phyloP scores from a whole-genome alignment of 2,329 filamentous ascomycete species.

The Cladophialophora psammophila region DNA sequence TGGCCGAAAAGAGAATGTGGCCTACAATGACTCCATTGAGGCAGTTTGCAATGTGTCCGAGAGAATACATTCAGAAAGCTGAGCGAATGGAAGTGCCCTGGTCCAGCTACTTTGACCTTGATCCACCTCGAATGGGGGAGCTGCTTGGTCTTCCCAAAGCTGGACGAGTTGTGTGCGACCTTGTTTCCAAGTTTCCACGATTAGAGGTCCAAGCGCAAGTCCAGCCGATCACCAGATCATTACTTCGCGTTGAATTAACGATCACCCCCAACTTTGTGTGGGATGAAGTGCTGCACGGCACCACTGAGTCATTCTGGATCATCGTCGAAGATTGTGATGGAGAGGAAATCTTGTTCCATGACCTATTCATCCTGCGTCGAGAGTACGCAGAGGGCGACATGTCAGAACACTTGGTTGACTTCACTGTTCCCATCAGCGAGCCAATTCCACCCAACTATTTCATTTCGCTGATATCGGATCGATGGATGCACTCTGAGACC shows the following conservation, averaged over 20 bases:
- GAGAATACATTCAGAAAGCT: conserved; percentile 87
- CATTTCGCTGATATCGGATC: conserved; percentile 89
- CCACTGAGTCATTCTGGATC: conserved; percentile 94
- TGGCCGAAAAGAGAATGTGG: conserved; percentile 99
- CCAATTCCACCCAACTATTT: conserved; percentile 99
- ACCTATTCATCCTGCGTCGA: conserved; percentile 89
- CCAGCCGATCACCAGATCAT: conserved; percentile 91
- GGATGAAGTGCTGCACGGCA: conserved; percentile 88
- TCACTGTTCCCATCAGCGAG: conserved; percentile 94
- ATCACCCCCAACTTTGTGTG: conserved; percentile 95
- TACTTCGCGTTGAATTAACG: conserved; percentile 87
- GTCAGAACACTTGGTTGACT: conserved; percentile 94
- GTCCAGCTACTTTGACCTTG: conserved; percentile 93
- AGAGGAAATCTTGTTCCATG: conserved; percentile 92
- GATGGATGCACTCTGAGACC: conserved; percentile 98
- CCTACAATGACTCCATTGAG: conserved; percentile 95
- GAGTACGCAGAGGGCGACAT: conserved; percentile 85
- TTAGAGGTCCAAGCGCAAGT: conserved; percentile 92
- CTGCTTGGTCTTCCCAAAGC: conserved; percentile 88
- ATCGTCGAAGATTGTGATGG: conserved; percentile 97
- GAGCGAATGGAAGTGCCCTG: conserved; percentile 95
- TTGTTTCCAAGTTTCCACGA: conserved; percentile 91
- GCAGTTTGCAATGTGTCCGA: conserved; percentile 83
- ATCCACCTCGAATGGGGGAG: conserved; percentile 95
- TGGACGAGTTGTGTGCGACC: conserved; percentile 80